These are phyloP conservation scores for Komagataella pseudopastoris DNA, from an alignment of 805 yeast species.

Conservation along the genomic window DNA sequence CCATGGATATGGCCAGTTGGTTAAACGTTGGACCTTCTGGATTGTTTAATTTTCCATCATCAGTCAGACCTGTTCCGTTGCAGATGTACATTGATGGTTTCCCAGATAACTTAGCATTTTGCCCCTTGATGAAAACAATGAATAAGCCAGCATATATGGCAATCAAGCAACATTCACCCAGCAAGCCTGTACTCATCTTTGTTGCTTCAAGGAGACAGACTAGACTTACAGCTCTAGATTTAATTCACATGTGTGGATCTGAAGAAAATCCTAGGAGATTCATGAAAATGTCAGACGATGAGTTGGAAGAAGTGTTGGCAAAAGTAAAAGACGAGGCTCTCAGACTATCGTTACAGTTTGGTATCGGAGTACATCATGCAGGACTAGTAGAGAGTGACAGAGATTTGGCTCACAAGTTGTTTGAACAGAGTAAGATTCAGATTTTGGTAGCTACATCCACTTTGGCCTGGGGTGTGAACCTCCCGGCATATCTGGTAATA, in stretches of 20 bases:
- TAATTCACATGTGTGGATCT: conserved; percentile 67
- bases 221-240: conserved; percentile 63
- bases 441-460: conserved; percentile 71
- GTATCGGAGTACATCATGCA: conserved; percentile 75
- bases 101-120: conserved; percentile 68
- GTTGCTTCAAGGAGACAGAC: conserved; percentile 81
- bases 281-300: conserved; percentile 49
- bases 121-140: conserved; percentile 80
- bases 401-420: conserved; percentile 53
- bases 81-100: conserved; percentile 83
- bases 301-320: conserved; percentile 33
- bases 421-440: conserved; percentile 58
- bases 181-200: conserved; percentile 71
- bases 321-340: conserved; percentile 76
- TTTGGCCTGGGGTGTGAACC: conserved; percentile 77
- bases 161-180: conserved; percentile 80
- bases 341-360: conserved; percentile 58
- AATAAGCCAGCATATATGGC: conserved; percentile 89
- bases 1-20: conserved; percentile 81
- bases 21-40: conserved; percentile 55
- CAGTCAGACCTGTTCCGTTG: conserved; percentile 76
- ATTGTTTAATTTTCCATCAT: conserved; percentile 65
- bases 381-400: conserved; percentile 68
- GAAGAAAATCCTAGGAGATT: conserved; percentile 68
- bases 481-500: conserved; percentile 69